Base-by-base conservation (phyloP, 345 rosid species). In the Citrus maxima region DNA sequence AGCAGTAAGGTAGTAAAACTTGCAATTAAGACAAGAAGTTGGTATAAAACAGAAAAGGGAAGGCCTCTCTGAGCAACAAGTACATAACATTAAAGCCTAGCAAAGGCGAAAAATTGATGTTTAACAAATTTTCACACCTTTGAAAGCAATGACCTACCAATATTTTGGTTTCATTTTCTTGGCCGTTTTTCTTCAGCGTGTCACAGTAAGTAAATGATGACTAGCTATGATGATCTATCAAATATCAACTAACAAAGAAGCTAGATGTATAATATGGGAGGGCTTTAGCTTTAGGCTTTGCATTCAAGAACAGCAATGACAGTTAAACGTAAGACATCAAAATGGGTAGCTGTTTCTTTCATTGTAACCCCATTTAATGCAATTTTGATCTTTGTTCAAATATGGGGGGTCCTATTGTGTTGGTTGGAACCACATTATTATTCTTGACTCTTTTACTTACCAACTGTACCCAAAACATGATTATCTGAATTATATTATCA, bases 231-330 rank as follows among this genome's bases (percentile, higher is more conserved):
- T 12, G 19, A 49, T 12, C 54, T 14, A 49, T 49, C 18, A 68
- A 13, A 16, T 22, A 21, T 67, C 70, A 37, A 2, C 12, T 25
- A 14, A 62, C 10, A 5, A 18, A 38, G 71, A 67, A 67, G 71
- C 51, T 37, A 38, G 28, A n/a, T 60, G 65, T 25, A 10, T 25
- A 3, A 25, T 13, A 42, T 42, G 49, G 13, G 49, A 37, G 13
- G 54, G n/a, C 28, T n/a, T 37, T 24, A 5, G 6, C 34, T 49
- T 49, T 27, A 10, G 24, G 59, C 19, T 25, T 10, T 16, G 56
- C 77, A 73, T 72, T 74, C 68, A 74, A 74, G 32, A 19, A 21
- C 77, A 18, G 27, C 13, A 75, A 75, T 19, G 68, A 24, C 38
- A 40, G 59, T 61, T 74, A 30, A 38, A 24, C 4, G 24, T 59